Conservation (phyloP, 2,329 filamentous ascomycete species). For the Monosporascus ibericus region DNA sequence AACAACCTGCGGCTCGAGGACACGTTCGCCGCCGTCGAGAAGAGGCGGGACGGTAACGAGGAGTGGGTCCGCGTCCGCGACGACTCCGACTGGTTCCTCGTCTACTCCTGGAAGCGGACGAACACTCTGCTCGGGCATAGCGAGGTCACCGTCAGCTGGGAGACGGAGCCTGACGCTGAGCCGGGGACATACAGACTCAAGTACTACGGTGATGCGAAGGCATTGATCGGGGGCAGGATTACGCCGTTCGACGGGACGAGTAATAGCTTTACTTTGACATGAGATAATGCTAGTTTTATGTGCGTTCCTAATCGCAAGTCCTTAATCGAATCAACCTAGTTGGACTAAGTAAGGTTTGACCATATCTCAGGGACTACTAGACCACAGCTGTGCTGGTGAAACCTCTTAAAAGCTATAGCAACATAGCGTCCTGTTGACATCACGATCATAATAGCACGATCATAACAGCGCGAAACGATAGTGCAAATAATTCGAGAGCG, state of each 20-base stretch:
- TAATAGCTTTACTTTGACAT: conserved; percentile 40
- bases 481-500: too few species aligned
- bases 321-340: background rate
- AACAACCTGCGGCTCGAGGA: conserved; percentile 77
- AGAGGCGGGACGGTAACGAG: conserved; percentile 36
- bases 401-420: too few species aligned
- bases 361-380: too few species aligned
- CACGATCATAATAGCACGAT: too few species aligned
- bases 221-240: conserved; percentile 50
- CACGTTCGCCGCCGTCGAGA: conserved; percentile 74
- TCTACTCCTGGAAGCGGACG: conserved; percentile 73
- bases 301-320: too few species aligned
- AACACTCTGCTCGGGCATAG: conserved; percentile 66
- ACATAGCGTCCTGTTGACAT: too few species aligned
- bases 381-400: too few species aligned
- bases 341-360: background rate
- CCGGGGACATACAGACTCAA: conserved; percentile 68
- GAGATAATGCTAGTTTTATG: background rate
- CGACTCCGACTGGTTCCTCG: conserved; percentile 77
- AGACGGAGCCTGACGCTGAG: conserved; percentile 56
- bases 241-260: conserved; percentile 65
- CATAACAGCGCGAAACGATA: too few species aligned
- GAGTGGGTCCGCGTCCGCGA: conserved; percentile 62
- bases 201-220: conserved; percentile 83
- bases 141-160: conserved; percentile 75